Conservation (phyloP, 805 yeast species). For the Yarrowia sp. region DNA sequence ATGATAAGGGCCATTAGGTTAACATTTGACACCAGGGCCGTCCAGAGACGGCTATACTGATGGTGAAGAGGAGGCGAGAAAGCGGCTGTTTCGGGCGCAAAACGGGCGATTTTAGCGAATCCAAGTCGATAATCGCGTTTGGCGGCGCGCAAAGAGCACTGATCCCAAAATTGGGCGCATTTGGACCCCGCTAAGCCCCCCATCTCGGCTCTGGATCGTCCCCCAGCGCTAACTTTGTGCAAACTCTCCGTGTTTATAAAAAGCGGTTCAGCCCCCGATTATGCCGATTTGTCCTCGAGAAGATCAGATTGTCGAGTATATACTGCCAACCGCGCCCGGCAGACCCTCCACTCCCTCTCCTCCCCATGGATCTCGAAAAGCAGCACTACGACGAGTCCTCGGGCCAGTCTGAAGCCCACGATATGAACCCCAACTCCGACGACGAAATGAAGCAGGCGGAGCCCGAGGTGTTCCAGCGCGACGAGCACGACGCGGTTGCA, state of each 20-base stretch:
- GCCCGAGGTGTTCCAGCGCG: not conserved
- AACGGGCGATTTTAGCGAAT: not conserved
- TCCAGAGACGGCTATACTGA: not conserved
- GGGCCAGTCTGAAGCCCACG: conserved; percentile 6
- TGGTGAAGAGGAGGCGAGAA: not conserved
- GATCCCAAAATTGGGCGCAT: too few species aligned
- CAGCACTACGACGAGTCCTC: conserved; percentile 21
- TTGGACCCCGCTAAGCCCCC: not conserved
- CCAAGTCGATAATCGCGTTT: not conserved
- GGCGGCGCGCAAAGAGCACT: not conserved
- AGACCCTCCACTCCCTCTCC: too few species aligned
- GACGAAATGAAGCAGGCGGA: not conserved
- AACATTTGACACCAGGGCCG: not conserved
- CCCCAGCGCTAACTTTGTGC: not conserved
- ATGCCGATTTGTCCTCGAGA: not conserved
- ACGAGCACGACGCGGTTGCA: not conserved
- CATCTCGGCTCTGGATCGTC: not conserved
- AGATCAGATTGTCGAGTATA: not conserved
- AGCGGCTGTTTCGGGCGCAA: not conserved
- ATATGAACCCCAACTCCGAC: not conserved
- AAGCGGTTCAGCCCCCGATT: conserved; percentile 23
- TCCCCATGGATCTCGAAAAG: conserved; percentile 14
- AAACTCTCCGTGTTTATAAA: conserved; percentile 6
- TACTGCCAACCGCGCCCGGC: not conserved
- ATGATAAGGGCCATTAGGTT: not conserved